phyloP scores from a whole-genome alignment of 257 asterid genomes.

The Nicotiana noctiflora region DNA sequence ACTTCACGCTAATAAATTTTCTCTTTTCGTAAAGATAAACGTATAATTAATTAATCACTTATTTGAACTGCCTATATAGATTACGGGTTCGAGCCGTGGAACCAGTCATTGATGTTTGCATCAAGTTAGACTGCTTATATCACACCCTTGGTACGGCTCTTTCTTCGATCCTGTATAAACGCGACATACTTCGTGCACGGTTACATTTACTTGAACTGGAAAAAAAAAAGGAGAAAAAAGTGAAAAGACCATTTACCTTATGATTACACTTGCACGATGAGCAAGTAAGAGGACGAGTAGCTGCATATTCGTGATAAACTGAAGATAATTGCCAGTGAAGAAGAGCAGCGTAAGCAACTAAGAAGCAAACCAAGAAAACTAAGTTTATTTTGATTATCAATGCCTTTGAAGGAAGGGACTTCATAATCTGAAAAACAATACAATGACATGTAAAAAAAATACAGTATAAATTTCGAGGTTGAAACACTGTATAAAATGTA shows the following conservation, averaged over 20 bases:
- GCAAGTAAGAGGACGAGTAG: slow-evolving; percentile 38
- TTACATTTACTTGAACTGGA: background rate
- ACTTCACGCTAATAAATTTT: background rate
- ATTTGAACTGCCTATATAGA: too few species aligned
- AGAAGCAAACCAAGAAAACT: slow-evolving; percentile 47
- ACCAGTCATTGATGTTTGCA: too few species aligned
- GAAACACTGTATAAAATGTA: too few species aligned
- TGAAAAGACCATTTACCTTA: slow-evolving; percentile 60
- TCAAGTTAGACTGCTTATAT: too few species aligned
- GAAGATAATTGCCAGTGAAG: slow-evolving; percentile 54
- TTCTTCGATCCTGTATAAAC: too few species aligned
- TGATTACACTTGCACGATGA: slow-evolving; percentile 57
- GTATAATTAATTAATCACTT: too few species aligned
- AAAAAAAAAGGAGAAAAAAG: background rate
- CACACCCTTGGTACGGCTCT: too few species aligned
- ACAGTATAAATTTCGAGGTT: too few species aligned
- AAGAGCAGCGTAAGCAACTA: slow-evolving; percentile 48
- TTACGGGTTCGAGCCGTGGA: too few species aligned
- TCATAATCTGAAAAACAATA: slow-evolving; percentile 16
- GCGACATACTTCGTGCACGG: too few species aligned
- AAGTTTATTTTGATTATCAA: slow-evolving; percentile 58
- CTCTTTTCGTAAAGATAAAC: background rate
- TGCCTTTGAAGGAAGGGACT: slow-evolving; percentile 45
- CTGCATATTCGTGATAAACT: slow-evolving; percentile 36
- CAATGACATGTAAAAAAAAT: too few species aligned